phyloP scores from a whole-genome alignment of 1,284 basidiomycete genomes.

The Athelia psychrophila region DNA sequence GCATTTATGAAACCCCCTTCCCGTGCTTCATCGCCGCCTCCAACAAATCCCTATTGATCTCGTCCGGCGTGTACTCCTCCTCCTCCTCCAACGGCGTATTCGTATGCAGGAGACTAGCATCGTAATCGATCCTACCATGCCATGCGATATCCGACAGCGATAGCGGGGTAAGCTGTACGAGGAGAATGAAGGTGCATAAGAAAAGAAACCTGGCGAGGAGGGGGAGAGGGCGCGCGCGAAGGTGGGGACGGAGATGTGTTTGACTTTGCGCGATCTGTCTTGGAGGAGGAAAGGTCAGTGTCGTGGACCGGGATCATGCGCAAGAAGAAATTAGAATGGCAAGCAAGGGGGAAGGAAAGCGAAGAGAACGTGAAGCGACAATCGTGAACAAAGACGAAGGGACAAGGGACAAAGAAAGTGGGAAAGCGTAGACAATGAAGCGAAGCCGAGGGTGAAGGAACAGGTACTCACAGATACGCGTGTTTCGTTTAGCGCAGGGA shows the following conservation, averaged over 20 bases:
- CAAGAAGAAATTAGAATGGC: background rate
- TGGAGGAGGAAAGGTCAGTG: too few species aligned
- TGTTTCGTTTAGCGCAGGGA: slow-evolving; percentile 52
- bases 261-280: slow-evolving; percentile 34
- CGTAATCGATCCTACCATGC: slow-evolving; percentile 45
- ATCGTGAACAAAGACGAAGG: too few species aligned
- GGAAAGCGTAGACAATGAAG: too few species aligned
- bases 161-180: slow-evolving; percentile 14
- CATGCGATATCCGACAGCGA: slow-evolving; percentile 36
- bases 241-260: slow-evolving; percentile 22
- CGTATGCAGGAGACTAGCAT: slow-evolving; percentile 49
- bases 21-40: slow-evolving; percentile 14
- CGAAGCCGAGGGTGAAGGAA: too few species aligned
- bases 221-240: slow-evolving; percentile 27
- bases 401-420: too few species aligned
- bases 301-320: too few species aligned
- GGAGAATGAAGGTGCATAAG: slow-evolving; percentile 23
- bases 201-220: slow-evolving; percentile 29
- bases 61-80: slow-evolving; percentile 26
- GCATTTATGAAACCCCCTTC: slow-evolving; percentile 12
- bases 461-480: slow-evolving; percentile 38
- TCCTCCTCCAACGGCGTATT: slow-evolving; percentile 18
- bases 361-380: too few species aligned
- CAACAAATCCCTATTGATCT: slow-evolving; percentile 17
- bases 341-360: too few species aligned